Evolutionary conservation across 176 grass and related monocot species (phyloP), one percentile per base, ranked within the genome.

Genomic region (Typha latifolia): DNA sequence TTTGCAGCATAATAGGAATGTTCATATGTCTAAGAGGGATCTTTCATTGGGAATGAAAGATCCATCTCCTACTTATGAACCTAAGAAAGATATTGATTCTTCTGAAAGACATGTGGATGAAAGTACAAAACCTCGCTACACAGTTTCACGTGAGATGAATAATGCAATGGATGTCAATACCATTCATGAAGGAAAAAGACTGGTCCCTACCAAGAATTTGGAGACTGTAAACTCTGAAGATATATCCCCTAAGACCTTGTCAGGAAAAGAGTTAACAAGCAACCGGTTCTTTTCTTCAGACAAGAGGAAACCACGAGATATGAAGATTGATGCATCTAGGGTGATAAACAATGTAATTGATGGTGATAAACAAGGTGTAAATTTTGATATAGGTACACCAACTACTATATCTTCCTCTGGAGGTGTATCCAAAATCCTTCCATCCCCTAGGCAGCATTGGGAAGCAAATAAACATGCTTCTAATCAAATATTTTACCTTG

Each of bases 401-500:
- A 61, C 80, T 55, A 55, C 37, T 63, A 4, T 37, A 27, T 66
- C 68, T 86, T 47, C 34, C 71, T 66, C 79, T 77, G 57, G 51
- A 69, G 65, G 69, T 61, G 64, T 49, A 70, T 53, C 70, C 66
- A 26, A 62, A 73, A 37, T 12, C 9, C 65, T 81, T 62, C 63
- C 65, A 62, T 74, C 66, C 27, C 79, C 66, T 12, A 68, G 49
- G 56, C 64, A 72, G 65, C 63, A 63, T 64, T 79, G 69, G 27
- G 63, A 26, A 29, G 69, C 55, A 72, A 49, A 50, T 12, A 81
- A 74, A 12, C 66, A 78, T 69, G 29, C 48, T 61, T 78, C 62
- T 66, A 66, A 70, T 70, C 66, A 82, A 71, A 37, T 70, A 52
- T 84, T 75, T 79, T 81, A 90, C 78, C 77, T 79, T 82, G 86